Evolutionary conservation across 2,329 filamentous ascomycete genomes (phyloP), one percentile per base, ranked within the genome.

Genomic region (Metarhizium anisopliae): DNA sequence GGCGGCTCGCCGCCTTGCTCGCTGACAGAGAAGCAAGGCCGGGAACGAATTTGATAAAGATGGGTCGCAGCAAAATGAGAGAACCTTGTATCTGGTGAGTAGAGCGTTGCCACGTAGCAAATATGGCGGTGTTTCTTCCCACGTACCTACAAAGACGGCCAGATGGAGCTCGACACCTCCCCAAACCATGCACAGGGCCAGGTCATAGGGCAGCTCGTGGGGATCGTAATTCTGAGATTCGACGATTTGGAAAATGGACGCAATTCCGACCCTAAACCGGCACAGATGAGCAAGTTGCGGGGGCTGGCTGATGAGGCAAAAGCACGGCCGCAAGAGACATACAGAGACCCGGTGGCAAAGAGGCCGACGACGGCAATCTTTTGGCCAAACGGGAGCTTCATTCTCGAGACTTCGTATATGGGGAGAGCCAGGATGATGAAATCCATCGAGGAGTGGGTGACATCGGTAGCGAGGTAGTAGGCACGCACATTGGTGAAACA

Each of bases 371-470:
- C 64, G 8, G 63, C 67, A 18, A 66, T 45, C 50, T 68, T 68
- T 43, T 69, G 67, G 0, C 60, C 59, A 1, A 45, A 58, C 0
- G 62, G 66, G 2, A 70, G 59, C 10, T 65, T 58, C 30, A 72
- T 62, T n/a, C 64, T 65, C 1, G 61, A 56, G 4, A 72, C 64
- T 55, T 71, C 64, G 10, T 69, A 59, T 2, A 65, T 56, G 1
- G 69, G 69, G 0, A 72, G 60, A 2, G 59, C 55, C 4, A 72
- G 59, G 5, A 72, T 70, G 1, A 58, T 58, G 20, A 69, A 50
- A 20, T 72, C 70, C 16, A 72, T 60, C 8, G 68, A 10, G 0
- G 67, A 58, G 50, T 72, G 70, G 1, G 63, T 62, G 11, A 68
- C 42, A 1, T 67, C 63, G 0, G 67, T 68, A 14, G 66, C 65